Percentiles rank a stretch among this genome's conserved stretches.
These are phyloP conservation scores for Aspergillus haitiensis DNA, from an alignment of 495 filamentous ascomycete species.

Conservation along the genomic window DNA sequence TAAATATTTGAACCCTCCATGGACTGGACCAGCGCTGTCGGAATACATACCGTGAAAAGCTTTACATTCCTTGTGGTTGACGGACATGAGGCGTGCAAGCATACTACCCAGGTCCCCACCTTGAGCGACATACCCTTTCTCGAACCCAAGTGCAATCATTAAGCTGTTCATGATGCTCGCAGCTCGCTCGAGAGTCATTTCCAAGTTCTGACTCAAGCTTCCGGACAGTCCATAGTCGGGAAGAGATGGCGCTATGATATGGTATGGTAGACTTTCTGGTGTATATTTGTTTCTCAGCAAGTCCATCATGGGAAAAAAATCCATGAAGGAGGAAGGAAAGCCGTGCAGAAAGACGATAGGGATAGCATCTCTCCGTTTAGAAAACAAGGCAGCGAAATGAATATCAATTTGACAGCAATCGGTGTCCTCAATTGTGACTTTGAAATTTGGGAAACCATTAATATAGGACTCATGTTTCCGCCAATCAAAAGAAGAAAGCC, in stretches of 20 bases:
- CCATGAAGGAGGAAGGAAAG: conserved; percentile 47
- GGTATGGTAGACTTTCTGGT: conserved; percentile 58
- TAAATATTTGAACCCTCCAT: conserved; percentile 8
- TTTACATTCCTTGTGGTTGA: conserved; percentile 43
- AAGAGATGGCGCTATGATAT: conserved; percentile 63
- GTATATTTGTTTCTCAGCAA: conserved; percentile 52
- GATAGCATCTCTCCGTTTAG: conserved; percentile 56
- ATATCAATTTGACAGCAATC: conserved; percentile 35
- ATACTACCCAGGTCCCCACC: conserved; percentile 66
- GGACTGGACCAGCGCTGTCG: background rate
- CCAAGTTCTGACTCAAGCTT: conserved; percentile 44
- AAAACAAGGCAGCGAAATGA: conserved; percentile 66
- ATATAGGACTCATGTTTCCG: conserved; percentile 34
- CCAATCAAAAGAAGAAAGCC: conserved; percentile 51
- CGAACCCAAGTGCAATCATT: conserved; percentile 61
- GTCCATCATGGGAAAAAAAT: conserved; percentile 40
- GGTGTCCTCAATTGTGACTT: conserved; percentile 43
- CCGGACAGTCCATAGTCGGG: conserved; percentile 63
- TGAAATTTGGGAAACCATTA: conserved; percentile 67
- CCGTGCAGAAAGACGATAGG: conserved; percentile 62
- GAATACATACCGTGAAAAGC: conserved; percentile 36
- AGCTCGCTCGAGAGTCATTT: conserved; percentile 46
- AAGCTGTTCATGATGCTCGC: conserved; percentile 54
- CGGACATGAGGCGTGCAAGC: conserved; percentile 46
- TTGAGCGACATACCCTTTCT: conserved; percentile 59